Evolutionary conservation across 106 monocot genomes (phyloP), one percentile per base, ranked within the genome.

Genomic region (Acanthochlamys bracteata): DNA sequence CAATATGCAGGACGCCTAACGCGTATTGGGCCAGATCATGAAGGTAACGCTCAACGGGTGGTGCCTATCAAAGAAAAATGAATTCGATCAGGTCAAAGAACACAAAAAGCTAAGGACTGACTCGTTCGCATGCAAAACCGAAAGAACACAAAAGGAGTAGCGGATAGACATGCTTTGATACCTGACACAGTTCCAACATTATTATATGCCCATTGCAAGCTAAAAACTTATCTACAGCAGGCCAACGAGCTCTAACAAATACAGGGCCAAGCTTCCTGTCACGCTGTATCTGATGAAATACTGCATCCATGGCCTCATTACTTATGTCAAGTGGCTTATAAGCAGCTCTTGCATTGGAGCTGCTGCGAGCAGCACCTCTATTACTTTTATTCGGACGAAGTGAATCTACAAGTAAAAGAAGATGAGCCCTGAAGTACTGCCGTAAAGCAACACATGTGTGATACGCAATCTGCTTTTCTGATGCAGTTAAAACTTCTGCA

Each of bases 21-120:
- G 90, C 91, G 75, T 91, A 96, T 47, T 87, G 90, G 16, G 91
- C 91, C 69, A 96, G 74, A 65, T 96, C 96, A 78, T 88, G 91
- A 57, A 96, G 64, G 74, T 96, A 91, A n/a, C 91, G 81, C 20
- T 96, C 96, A 41, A 72, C 74, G 49, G 84, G 80, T 59, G 84
- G 87, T 17, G 96, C 96, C 96, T 96, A 41, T 7, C 79, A 60
- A 70, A 59, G 65, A 73, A 45, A 13, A 9, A 45, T 45, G 10
- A 45, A 9, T 45, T n/a, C 60, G 20, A 7, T 59, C 39, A 63
- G 16, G 23, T 20, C 47, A 64, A 3, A 11, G 54, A 46, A 25
- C 39, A 65, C 14, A 0, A 56, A 23, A 54, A 54, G 16, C 11
- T 17, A 19, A 10, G 19, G 6, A 54, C 10, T 54, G 16, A 54